Percentiles rank a stretch among this genome's conserved stretches.
These are phyloP conservation scores for Albatrellus ellisii DNA, from an alignment of 768 basidiomycete species.

Conservation along the genomic window DNA sequence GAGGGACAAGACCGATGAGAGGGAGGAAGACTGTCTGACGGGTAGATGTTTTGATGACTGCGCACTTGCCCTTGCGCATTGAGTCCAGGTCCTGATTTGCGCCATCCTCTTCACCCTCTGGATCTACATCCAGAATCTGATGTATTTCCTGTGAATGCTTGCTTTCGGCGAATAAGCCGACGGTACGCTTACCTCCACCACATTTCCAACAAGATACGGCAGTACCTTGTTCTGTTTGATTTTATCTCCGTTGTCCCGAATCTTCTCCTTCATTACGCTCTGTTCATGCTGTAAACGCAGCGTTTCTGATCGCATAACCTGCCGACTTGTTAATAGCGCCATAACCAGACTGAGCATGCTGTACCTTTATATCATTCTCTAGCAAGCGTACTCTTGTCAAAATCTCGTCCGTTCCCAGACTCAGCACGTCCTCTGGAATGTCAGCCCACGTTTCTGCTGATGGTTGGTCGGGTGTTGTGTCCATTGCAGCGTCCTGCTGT, in stretches of 20 bases:
- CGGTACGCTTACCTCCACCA: slow-evolving; percentile 70
- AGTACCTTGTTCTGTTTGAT: slow-evolving; percentile 99
- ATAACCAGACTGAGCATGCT: slow-evolving; percentile 7
- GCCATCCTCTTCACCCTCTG: slow-evolving; percentile 87
- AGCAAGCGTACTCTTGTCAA: slow-evolving; percentile 82
- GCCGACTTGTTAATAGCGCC: not conserved
- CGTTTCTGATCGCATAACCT: slow-evolving; percentile 98
- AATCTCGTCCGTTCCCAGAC: slow-evolving; percentile 75
- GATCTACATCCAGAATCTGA: slow-evolving; percentile 89
- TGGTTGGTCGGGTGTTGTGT: slow-evolving; percentile 57
- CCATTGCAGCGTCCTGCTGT: slow-evolving; percentile 39
- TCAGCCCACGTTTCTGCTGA: slow-evolving; percentile 81
- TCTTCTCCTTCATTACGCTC: slow-evolving; percentile 95
- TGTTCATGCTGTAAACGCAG: slow-evolving; percentile 88
- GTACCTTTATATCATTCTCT: slow-evolving; percentile 92
- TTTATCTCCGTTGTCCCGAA: slow-evolving; percentile 95
- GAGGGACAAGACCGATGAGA: slow-evolving; percentile 91
- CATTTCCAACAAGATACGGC: slow-evolving; percentile 95
- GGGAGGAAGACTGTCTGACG: slow-evolving; percentile 98
- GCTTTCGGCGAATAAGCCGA: no score
- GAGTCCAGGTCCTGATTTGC: slow-evolving; percentile 92
- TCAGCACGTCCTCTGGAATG: slow-evolving; percentile 79
- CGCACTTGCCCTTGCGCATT: slow-evolving; percentile 96
- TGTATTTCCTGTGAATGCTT: not conserved
- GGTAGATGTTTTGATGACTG: slow-evolving; percentile 97